Base-by-base conservation (phyloP, 805 yeast species). In the Kazachstania bromeliacearum region DNA sequence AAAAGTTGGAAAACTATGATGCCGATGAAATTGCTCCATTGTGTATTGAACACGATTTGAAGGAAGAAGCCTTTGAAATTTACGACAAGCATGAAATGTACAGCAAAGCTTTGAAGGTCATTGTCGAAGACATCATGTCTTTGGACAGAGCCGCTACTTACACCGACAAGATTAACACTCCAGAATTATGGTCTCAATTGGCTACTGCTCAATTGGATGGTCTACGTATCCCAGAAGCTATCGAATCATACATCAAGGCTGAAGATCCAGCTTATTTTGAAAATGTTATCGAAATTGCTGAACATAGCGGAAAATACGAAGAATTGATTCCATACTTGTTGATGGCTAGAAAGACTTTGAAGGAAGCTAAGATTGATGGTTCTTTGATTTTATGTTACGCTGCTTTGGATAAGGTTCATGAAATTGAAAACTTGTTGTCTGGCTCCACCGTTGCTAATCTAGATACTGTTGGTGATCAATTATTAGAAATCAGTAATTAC, bases 181-280 rank as follows among this genome's bases (percentile, higher is more conserved):
- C 95, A 8, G 94, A 81, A 48, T 70, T 89, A 46, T 92, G 97
- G 97, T 80, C 84, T 52, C 94, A 85, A 60, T 73, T 92, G 39
- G 99, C 96, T 72, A 75, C 79, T 58, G 96, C 98, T 39, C 97
- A 92, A 66, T 72, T 92, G 55, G 85, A 85, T 51, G 98, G 96
- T 35, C 71, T 88, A 55, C 77, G 97, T 51, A 76, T 92, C 42
- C 79, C 85, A 34, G 97, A 89, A 52, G 85, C 97, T 22, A 82
- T 92, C 53, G 79, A 77, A 38, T 87, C 97, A 6, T 92, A 92
- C 59, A 82, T 88, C 52, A 82, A 77, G 52, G 95, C 97, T 28
- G 77, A 81, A 52, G 95, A 89, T 59, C 92, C 97, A 40, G 73
- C 82, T 36, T 85, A 92, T 67, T 92, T 70, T 55, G 85, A 77